Evolutionary conservation across 176 grass and related monocot species (phyloP), one percentile per base, ranked within the genome.

Genomic region (Avena eriantha): DNA sequence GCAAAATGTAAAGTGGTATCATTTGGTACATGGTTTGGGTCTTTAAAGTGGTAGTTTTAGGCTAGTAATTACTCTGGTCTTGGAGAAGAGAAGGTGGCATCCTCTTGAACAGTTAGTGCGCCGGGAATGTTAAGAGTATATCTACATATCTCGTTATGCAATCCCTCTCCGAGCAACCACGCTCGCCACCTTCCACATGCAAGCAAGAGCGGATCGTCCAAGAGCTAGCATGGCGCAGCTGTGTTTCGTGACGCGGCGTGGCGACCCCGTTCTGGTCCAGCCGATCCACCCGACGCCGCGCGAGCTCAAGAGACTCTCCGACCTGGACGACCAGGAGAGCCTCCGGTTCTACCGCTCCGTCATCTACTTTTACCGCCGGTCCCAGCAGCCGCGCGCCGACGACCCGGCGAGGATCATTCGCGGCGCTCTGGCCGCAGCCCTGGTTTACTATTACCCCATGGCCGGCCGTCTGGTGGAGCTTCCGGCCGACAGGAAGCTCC

Each of bases 271-370:
- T 47, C 83, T 90, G 17, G 79, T 90, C 1, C 22, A 60, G 36
- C 88, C 83, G 48, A 45, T 83, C 7, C 29, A 5, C 8, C 50
- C 83, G 59, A 82, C 83, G 9, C 88, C 79, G 24, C 83, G 66
- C 70, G 88, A 86, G 72, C 29, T 86, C 70, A 82, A 77, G 59
- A 39, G 48, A 22, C 78, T 90, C 43, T 90, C 88, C 34, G 88
- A 90, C 83, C 76, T 90, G 78, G 83, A 90, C 61, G 88, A 90
- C 71, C 88, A 90, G 78, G 71, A 77, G 14, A 76, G 83, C 78
- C 39, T 90, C 51, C 83, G 83, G 22, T 86, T 82, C 83, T 82
- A 86, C 57, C 78, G 83, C 18, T 81, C 78, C 31, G 34, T 51
- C 49, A 70, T 90, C 61, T 81, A 82, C 47, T 86, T 82, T 78